phyloP scores from a whole-genome alignment of 2,329 filamentous ascomycete genomes.

The Plenodomus lindquistii region DNA sequence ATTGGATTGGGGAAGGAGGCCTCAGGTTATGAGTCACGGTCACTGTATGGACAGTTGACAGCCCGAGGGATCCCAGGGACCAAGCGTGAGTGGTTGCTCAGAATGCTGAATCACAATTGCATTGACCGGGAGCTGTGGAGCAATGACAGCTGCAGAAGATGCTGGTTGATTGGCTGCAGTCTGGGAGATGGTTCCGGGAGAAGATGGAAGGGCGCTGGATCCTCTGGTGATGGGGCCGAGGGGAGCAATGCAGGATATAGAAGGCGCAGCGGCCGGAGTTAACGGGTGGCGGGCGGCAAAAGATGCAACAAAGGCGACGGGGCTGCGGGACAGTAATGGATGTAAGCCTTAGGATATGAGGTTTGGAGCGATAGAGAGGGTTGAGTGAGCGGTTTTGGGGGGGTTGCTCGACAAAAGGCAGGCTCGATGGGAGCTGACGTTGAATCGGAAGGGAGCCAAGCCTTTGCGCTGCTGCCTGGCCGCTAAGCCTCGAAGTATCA shows the following conservation, averaged over 20 bases:
- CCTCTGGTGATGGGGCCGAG: slow-evolving; percentile 24
- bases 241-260: slow-evolving; percentile 31
- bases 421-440: slow-evolving; percentile 13
- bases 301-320: slow-evolving; percentile 29
- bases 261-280: slow-evolving; percentile 39
- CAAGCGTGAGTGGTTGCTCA: slow-evolving; percentile 27
- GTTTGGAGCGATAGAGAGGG: slow-evolving; percentile 17
- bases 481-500: slow-evolving; percentile 26
- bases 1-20: slow-evolving; percentile 30
- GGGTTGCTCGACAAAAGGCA: slow-evolving; percentile 20
- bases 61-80: slow-evolving; percentile 27
- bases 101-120: slow-evolving; percentile 30
- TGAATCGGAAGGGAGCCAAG: slow-evolving; percentile 1
- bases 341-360: slow-evolving; percentile 35
- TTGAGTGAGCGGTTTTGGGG: slow-evolving; percentile 23
- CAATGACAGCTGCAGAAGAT: slow-evolving; percentile 9
- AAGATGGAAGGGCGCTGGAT: slow-evolving; percentile 36
- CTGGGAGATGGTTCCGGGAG: slow-evolving; percentile 11
- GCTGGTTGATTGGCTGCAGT: slow-evolving; percentile 11
- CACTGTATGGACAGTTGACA: slow-evolving; percentile 32
- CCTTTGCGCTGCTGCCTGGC: slow-evolving; percentile 24
- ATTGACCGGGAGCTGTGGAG: slow-evolving; percentile 21
- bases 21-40: slow-evolving; percentile 44
- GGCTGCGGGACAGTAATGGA: slow-evolving; percentile 21
- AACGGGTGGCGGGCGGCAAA: slow-evolving; percentile 35